These are phyloP conservation scores for Stentor coeruleus DNA, from an alignment of 73 alveolate species.

Conservation along the genomic window DNA sequence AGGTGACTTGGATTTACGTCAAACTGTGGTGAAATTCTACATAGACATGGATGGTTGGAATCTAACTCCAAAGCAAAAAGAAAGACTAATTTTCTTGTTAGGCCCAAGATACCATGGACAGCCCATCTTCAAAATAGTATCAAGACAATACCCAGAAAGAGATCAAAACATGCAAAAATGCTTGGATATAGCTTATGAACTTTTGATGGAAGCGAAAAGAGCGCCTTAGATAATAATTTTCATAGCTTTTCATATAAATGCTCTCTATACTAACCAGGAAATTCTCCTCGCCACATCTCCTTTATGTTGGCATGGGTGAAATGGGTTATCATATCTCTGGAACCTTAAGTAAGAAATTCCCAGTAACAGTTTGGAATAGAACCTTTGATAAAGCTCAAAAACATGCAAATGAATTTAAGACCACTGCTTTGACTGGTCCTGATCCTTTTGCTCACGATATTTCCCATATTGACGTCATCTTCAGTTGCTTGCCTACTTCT, in stretches of 20 bases:
- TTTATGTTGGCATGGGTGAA: conserved; percentile 34
- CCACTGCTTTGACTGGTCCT: conserved; percentile 26
- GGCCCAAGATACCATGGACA: conserved; percentile 47
- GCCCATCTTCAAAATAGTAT: conserved; percentile 26
- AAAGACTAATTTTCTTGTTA: conserved; percentile 35
- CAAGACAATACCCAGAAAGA: conserved; percentile 24
- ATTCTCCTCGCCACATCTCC: conserved; percentile 36
- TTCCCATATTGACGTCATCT: conserved; percentile 13
- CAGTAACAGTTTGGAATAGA: conserved; percentile 23
- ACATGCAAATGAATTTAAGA: background rate
- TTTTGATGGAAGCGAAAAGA: conserved; percentile 38
- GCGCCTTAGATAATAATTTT: conserved; percentile 47
- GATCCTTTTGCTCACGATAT: conserved; percentile 22
- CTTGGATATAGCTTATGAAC: conserved; percentile 37
- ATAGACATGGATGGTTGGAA: conserved; percentile 38
- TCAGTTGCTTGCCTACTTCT: conserved; percentile 28
- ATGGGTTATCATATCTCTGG: conserved; percentile 30
- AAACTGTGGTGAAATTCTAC: conserved; percentile 8
- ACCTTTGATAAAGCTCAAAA: conserved; percentile 18
- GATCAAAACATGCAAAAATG: conserved; percentile 35
- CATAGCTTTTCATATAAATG: background rate
- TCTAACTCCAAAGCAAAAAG: conserved; percentile 31
- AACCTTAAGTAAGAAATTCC: background rate
- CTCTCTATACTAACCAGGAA: background rate
- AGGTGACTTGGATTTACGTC: conserved; percentile 23